phyloP scores from a whole-genome alignment of 306 rosid species.

The Sophora flavescens region DNA sequence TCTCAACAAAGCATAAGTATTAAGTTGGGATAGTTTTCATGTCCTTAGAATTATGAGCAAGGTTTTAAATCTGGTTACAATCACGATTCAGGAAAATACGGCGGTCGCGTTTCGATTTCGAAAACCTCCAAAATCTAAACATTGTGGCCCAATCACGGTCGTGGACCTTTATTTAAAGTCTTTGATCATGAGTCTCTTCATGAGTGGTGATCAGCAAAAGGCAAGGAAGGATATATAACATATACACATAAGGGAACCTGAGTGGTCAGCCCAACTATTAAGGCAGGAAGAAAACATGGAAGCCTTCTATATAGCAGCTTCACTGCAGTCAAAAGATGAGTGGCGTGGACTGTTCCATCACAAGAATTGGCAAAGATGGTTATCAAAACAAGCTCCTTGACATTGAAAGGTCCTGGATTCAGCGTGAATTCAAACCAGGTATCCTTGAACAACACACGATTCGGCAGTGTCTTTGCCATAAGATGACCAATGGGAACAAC shows the following conservation, averaged over 20 bases:
- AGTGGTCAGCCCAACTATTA: slow-evolving; percentile 68
- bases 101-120: too few relatives aligned
- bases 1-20: too few relatives aligned
- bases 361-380: slow-evolving; percentile 90
- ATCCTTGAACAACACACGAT: slow-evolving; percentile 55
- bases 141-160: too few relatives aligned
- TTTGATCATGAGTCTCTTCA: too few relatives aligned
- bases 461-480: slow-evolving; percentile 74
- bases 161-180: too few relatives aligned
- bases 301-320: slow-evolving; percentile 59
- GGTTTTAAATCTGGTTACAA: too few relatives aligned
- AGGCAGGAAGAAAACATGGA: slow-evolving; percentile 64
- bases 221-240: too few relatives aligned
- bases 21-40: too few relatives aligned
- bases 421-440: slow-evolving; percentile 67
- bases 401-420: slow-evolving; percentile 85
- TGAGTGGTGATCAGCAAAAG: too few relatives aligned
- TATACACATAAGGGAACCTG: slow-evolving; percentile 52
- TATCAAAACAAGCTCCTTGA: slow-evolving; percentile 88
- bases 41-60: too few relatives aligned
- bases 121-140: too few relatives aligned
- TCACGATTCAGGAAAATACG: too few relatives aligned
- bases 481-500: slow-evolving; percentile 89
- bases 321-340: slow-evolving; percentile 74
- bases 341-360: slow-evolving; percentile 67